Conservation (phyloP, 1,284 basidiomycete genomes). For the Athelia sp. region DNA sequence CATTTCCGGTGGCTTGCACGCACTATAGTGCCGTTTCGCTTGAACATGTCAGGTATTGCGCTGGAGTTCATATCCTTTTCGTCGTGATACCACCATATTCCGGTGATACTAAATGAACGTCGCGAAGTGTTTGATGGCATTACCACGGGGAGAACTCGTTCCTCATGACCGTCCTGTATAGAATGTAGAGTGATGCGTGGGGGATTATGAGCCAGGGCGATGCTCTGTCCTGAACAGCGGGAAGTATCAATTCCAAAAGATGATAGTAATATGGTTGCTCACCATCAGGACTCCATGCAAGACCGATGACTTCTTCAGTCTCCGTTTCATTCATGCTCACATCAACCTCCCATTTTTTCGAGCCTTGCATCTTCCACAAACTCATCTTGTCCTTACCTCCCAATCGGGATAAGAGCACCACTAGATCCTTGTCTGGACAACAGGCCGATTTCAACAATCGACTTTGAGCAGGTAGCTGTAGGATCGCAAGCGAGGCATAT, state of each 20-base stretch:
- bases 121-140: slow-evolving; percentile 11
- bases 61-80: slow-evolving; percentile 33
- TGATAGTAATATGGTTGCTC: slow-evolving; percentile 14
- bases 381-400: slow-evolving; percentile 64
- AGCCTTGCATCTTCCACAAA: slow-evolving; percentile 75
- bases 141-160: slow-evolving; percentile 37
- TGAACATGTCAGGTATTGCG: slow-evolving; percentile 71
- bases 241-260: slow-evolving; percentile 12
- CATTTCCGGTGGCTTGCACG: slow-evolving; percentile 17
- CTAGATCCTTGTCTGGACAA: slow-evolving; percentile 80
- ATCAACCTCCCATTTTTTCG: slow-evolving; percentile 76
- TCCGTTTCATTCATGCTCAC: slow-evolving; percentile 38
- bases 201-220: slow-evolving; percentile 69
- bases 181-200: slow-evolving; percentile 66
- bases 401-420: slow-evolving; percentile 59
- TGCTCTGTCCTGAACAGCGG: slow-evolving; percentile 51
- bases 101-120: slow-evolving; percentile 29
- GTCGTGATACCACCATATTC: slow-evolving; percentile 69
- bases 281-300: slow-evolving; percentile 83
- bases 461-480: slow-evolving; percentile 50
- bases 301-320: slow-evolving; percentile 45
- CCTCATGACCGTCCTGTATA: slow-evolving; percentile 63
- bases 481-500: slow-evolving; percentile 53
- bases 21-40: slow-evolving; percentile 60
- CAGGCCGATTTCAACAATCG: slow-evolving; percentile 62